Percentiles rank a stretch among this genome's conserved stretches.
These are phyloP conservation scores for Aspergillus wentii DNA, from an alignment of 495 filamentous ascomycete genomes.

Conservation along the genomic window DNA sequence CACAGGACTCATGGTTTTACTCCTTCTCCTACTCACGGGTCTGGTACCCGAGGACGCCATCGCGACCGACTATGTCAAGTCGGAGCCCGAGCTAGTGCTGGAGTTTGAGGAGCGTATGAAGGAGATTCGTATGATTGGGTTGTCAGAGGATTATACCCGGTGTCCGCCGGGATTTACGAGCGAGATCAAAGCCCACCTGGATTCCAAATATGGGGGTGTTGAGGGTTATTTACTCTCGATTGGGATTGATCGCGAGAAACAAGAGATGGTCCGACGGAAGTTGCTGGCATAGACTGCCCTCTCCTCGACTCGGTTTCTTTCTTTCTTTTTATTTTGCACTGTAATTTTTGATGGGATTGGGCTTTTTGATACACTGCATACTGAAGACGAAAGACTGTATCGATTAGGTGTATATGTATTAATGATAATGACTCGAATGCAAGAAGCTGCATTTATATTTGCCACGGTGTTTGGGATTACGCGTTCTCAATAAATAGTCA, in stretches of 20 bases:
- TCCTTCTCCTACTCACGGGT: slow-evolving; percentile 55
- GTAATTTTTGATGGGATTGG: no score
- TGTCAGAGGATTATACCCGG: slow-evolving; percentile 63
- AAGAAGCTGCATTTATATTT: no score
- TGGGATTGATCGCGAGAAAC: slow-evolving; percentile 44
- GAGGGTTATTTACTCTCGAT: slow-evolving; percentile 54
- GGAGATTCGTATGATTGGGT: slow-evolving; percentile 64
- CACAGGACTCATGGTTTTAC: slow-evolving; percentile 66
- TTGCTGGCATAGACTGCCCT: slow-evolving; percentile 15
- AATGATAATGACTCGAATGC: neutral
- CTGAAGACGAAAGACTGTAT: neutral
- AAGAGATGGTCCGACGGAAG: slow-evolving; percentile 27
- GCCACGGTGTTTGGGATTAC: no score
- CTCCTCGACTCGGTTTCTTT: no score
- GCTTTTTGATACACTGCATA: neutral
- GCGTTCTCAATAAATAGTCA: no score
- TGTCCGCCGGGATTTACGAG: slow-evolving; percentile 54
- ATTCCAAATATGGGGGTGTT: slow-evolving; percentile 54
- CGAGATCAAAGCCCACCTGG: slow-evolving; percentile 44
- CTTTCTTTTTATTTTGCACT: no score
- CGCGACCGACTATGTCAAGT: slow-evolving; percentile 61
- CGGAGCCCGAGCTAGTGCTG: slow-evolving; percentile 52
- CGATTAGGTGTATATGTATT: no score
- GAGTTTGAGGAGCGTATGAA: slow-evolving; percentile 58
- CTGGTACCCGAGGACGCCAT: slow-evolving; percentile 53